Conservation (phyloP, 176 grass and related monocot genomes). For the Triticum turgidum region DNA sequence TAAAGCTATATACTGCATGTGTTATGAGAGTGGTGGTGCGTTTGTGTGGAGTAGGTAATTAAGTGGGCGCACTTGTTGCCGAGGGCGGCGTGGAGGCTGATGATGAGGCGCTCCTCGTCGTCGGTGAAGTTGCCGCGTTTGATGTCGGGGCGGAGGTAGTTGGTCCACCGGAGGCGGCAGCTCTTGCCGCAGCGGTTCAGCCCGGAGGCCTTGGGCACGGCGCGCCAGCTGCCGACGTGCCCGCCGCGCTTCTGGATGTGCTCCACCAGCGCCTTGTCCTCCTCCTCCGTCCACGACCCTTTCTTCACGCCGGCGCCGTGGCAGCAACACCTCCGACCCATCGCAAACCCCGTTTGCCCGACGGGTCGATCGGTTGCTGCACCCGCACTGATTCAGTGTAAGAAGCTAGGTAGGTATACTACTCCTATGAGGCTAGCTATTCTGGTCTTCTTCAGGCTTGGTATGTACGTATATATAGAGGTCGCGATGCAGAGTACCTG, state of each 20-base stretch:
- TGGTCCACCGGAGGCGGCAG: slow-evolving; percentile 89
- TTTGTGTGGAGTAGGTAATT: no score
- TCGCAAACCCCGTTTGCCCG: no score
- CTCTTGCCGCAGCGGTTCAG: slow-evolving; percentile 90
- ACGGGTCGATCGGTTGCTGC: no score
- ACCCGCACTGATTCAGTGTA: no score
- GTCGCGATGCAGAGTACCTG: no score
- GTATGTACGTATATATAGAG: no score
- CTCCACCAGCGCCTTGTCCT: slow-evolving; percentile 54
- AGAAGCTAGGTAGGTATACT: no score
- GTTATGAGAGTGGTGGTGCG: no score
- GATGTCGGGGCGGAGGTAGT: slow-evolving; percentile 89
- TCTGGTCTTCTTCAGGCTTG: no score
- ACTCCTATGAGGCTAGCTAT: no score
- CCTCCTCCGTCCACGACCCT: slow-evolving; percentile 71
- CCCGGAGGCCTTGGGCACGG: slow-evolving; percentile 52
- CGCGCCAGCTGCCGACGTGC: slow-evolving; percentile 52
- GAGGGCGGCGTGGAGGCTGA: slow-evolving; percentile 56
- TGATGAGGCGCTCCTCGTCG: slow-evolving; percentile 72
- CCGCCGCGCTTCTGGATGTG: slow-evolving; percentile 51
- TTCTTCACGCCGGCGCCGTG: slow-evolving; percentile 54
- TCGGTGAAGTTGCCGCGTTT: slow-evolving; percentile 70
- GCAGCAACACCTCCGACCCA: slow-evolving; percentile 37
- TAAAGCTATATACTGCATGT: no score
- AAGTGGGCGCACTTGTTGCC: slow-evolving; percentile 45